Percentiles rank a stretch among this genome's conserved stretches.
Conservation (phyloP, 1,284 basidiomycete species). For the Moesziomyces antarcticus region DNA sequence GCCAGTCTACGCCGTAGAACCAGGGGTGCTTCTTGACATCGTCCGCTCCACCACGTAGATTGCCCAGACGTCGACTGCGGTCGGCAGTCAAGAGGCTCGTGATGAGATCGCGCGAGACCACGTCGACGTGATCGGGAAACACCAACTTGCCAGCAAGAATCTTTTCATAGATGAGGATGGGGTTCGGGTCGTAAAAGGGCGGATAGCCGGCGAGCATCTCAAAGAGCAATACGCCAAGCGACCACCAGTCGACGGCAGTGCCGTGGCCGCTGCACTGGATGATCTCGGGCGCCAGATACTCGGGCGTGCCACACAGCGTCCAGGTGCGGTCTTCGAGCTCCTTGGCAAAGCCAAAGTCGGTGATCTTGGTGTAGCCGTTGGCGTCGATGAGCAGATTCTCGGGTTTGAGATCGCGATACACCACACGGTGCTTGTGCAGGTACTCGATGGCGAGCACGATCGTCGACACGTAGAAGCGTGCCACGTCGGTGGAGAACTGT, state of each 20-base stretch:
- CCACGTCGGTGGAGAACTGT: slow-evolving; percentile 71
- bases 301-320: slow-evolving; percentile 64
- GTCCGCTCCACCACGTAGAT: slow-evolving; percentile 70
- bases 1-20: slow-evolving; percentile 72
- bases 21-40: slow-evolving; percentile 71
- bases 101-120: slow-evolving; percentile 70
- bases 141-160: slow-evolving; percentile 70
- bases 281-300: slow-evolving; percentile 66
- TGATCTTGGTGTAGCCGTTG: slow-evolving; percentile 58
- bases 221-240: slow-evolving; percentile 63
- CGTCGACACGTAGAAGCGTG: slow-evolving; percentile 72
- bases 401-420: slow-evolving; percentile 67
- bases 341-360: slow-evolving; percentile 65
- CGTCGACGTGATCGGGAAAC: slow-evolving; percentile 70
- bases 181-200: slow-evolving; percentile 61
- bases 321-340: slow-evolving; percentile 61
- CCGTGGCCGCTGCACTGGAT: slow-evolving; percentile 64
- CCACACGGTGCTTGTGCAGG: slow-evolving; percentile 58
- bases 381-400: slow-evolving; percentile 63
- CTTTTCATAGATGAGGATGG: slow-evolving; percentile 64
- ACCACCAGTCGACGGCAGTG: slow-evolving; percentile 64
- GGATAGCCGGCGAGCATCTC: slow-evolving; percentile 66
- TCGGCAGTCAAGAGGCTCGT: slow-evolving; percentile 70
- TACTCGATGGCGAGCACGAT: slow-evolving; percentile 70
- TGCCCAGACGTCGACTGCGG: slow-evolving; percentile 70